Conservation (phyloP, 2,329 filamentous ascomycete species). For the Aspergillus pseudoviridinutans region DNA sequence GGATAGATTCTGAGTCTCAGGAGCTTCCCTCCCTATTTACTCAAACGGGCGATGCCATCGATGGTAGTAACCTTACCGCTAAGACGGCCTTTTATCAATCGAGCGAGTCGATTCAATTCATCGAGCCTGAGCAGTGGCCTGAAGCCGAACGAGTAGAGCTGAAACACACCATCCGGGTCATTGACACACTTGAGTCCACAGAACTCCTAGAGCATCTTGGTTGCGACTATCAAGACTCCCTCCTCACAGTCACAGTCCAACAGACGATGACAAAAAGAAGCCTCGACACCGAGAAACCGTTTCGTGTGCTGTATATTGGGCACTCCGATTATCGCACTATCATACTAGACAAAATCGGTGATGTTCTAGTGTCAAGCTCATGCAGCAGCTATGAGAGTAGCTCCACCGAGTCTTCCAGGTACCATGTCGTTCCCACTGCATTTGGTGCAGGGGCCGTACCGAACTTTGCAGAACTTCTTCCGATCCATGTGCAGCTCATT, state of each 20-base stretch:
- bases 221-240: conserved; percentile 24
- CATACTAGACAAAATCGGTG: conserved; percentile 46
- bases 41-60: conserved; percentile 24
- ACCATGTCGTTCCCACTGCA: conserved; percentile 47
- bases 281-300: conserved; percentile 40
- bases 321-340: conserved; percentile 36
- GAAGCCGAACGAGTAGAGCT: conserved; percentile 38
- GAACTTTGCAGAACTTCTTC: conserved; percentile 47
- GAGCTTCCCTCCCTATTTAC: conserved; percentile 28
- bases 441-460: conserved; percentile 43
- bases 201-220: conserved; percentile 27
- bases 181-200: conserved; percentile 27
- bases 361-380: conserved; percentile 43
- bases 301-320: conserved; percentile 43
- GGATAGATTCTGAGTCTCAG: conserved; percentile 29
- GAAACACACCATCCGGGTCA: conserved; percentile 39
- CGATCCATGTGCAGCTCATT: conserved; percentile 44
- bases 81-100: conserved; percentile 29
- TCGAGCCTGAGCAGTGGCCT: conserved; percentile 39
- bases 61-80: conserved; percentile 35
- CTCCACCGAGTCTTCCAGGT: conserved; percentile 41
- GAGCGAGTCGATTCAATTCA: conserved; percentile 39
- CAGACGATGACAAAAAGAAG: conserved; percentile 42
- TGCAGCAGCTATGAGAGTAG: conserved; percentile 28
- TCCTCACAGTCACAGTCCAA: conserved; percentile 39